A percentile compares a stretch with the other conserved stretches of the same genome.
phyloP scores from a whole-genome alignment of 106 monocot species.

The Phalaenopsis equestris region DNA sequence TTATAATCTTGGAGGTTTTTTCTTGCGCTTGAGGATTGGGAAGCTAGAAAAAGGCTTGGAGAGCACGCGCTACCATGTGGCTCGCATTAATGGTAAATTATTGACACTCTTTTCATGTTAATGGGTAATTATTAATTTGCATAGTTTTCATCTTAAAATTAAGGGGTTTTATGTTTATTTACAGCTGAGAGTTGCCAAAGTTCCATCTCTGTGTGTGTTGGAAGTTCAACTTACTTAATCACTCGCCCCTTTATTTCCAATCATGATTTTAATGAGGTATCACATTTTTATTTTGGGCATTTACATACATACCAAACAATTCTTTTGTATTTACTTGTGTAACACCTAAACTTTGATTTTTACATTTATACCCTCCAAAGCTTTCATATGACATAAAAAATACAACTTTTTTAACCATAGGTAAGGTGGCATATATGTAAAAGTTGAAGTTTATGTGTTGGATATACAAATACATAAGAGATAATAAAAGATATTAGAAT shows the following conservation, averaged over 20 bases:
- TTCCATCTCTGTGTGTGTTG: conserved; percentile 37
- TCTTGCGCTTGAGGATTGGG: conserved; percentile 46
- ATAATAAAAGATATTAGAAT: too few species aligned
- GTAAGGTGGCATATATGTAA: too few species aligned
- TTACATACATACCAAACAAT: too few species aligned
- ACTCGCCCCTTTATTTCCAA: conserved; percentile 50
- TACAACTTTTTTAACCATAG: too few species aligned
- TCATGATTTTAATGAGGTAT: conserved; percentile 62
- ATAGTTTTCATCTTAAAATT: background rate
- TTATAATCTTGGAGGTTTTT: conserved; percentile 42
- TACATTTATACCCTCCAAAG: too few species aligned
- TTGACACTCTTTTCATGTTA: background rate
- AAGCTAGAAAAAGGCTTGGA: conserved; percentile 32
- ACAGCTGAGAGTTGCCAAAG: conserved; percentile 25
- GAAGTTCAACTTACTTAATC: conserved; percentile 28
- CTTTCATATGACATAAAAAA: too few species aligned
- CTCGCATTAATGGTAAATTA: conserved; percentile 46
- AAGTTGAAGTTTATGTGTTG: too few species aligned
- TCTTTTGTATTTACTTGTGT: too few species aligned
- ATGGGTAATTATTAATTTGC: background rate
- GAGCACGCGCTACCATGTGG: conserved; percentile 52
- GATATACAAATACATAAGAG: too few species aligned
- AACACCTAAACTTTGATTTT: too few species aligned
- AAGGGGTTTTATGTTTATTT: conserved; percentile 11
- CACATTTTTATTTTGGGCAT: background rate